Base-by-base conservation (phyloP, 2,329 filamentous ascomycete genomes). In the Exserohilum rostratum region DNA sequence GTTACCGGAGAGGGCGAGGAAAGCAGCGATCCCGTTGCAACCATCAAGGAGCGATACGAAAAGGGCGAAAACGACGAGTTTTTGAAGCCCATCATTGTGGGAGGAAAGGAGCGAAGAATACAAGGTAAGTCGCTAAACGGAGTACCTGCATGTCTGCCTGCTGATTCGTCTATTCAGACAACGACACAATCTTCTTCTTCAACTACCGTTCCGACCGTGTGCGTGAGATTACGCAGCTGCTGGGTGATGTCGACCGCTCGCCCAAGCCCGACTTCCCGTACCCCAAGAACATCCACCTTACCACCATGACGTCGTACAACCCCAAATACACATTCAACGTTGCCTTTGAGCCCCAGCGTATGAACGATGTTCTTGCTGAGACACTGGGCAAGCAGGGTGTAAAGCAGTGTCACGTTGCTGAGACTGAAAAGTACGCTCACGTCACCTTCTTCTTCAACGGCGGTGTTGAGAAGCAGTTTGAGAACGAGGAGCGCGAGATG, bases 381-480 rank as follows among this genome's bases (percentile, higher is more conserved):
- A 98, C 93, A 87, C 85, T 99, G 18, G 87, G 89, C 68, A 95
- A 93, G 82, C 89, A 98, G 78, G 86, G 85, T 39, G 83, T 96
- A 59, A 88, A 93, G 81, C 95, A 99, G 80, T 95, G 93, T 66
- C 95, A 99, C 81, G 86, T 98, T 66, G 95, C 95, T 53, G 95
- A 99, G 85, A 99, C 95, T 2, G 95, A 99, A 79, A 99, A 99
- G 83, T 99, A 99, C 78, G 95, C 95, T 31, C 95, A 99, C 81
- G 95, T 99, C 62, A 98, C 95, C 53, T 98, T 98, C 85, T 98
- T 98, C 86, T 98, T 98, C 88, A 99, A 99, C 80, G 95, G 95
- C 53, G 95, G 95, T 73, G 90, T 96, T 48, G 95, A 99, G 82
- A 96, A 97, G 82, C 90, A 91, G 61, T 99, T 97, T 79, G 87